Evolutionary conservation across 2,329 filamentous ascomycete genomes (phyloP).

Genomic region (Chaetomium olivaceum): DNA sequence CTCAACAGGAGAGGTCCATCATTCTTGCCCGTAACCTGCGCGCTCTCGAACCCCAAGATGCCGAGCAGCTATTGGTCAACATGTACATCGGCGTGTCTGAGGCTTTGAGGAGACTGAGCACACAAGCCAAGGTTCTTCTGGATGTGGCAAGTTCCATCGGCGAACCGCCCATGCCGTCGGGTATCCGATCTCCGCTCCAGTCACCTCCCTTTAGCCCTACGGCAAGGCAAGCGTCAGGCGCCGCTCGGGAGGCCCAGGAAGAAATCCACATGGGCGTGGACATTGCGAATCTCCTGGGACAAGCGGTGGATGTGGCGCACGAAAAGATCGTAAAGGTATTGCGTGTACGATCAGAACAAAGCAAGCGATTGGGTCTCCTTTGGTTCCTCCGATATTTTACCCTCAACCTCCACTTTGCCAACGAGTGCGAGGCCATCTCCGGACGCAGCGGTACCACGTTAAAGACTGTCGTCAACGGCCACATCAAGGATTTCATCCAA

Average conservation of each 20-base stretch:
- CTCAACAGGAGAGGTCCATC: constrained; percentile 85
- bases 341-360: constrained; percentile 75
- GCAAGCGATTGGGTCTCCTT: constrained; percentile 63
- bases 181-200: constrained; percentile 49
- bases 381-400: constrained; percentile 81
- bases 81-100: constrained; percentile 90
- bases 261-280: constrained; percentile 77
- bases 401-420: constrained; percentile 78
- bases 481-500: constrained; percentile 79
- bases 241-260: constrained; percentile 60
- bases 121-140: constrained; percentile 90
- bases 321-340: constrained; percentile 75
- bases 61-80: constrained; percentile 76
- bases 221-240: constrained; percentile 42
- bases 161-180: constrained; percentile 39
- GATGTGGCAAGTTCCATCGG: constrained; percentile 82
- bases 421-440: constrained; percentile 83
- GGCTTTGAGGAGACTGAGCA: constrained; percentile 78
- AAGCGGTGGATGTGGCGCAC: constrained; percentile 78
- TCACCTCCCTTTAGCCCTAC: constrained; percentile 57
- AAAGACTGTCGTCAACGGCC: constrained; percentile 76
- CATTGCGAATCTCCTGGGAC: constrained; percentile 73
- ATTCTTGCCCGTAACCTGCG: constrained; percentile 86
- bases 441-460: constrained; percentile 73
- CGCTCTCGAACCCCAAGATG: constrained; percentile 77